Conservation (phyloP, 2,329 filamentous ascomycete species). For the Paecilomyces dactylethromorphus region DNA sequence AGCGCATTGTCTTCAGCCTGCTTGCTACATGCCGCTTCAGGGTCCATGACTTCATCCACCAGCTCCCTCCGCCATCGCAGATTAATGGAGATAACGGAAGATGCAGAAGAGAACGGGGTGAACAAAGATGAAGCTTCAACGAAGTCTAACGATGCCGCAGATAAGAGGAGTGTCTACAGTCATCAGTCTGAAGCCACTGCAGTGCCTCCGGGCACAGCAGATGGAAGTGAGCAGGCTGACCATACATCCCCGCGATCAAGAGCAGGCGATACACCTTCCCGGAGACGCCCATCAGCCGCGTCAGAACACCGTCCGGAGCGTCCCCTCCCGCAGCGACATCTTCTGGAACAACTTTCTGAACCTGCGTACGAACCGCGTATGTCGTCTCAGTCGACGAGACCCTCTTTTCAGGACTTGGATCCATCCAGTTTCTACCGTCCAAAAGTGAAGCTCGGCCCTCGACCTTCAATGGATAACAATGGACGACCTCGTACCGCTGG, state of each 20-base stretch:
- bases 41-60: slow-evolving; percentile 76
- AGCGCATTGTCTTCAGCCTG: slow-evolving; percentile 81
- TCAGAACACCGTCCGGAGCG: slow-evolving; percentile 12
- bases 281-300: slow-evolving; percentile 2
- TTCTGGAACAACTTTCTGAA: slow-evolving; percentile 30
- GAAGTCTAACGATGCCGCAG: slow-evolving; percentile 10
- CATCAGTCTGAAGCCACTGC: slow-evolving; percentile 29
- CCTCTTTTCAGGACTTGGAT: slow-evolving; percentile 39
- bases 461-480: slow-evolving; percentile 62
- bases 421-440: slow-evolving; percentile 33
- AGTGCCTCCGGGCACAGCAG: slow-evolving; percentile 19
- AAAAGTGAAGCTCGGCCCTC: slow-evolving; percentile 83
- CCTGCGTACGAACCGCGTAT: slow-evolving; percentile 28
- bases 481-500: slow-evolving; percentile 56
- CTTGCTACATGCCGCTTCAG: slow-evolving; percentile 79
- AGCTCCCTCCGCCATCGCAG: slow-evolving; percentile 71
- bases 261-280: slow-evolving; percentile 11
- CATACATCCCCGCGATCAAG: slow-evolving; percentile 2
- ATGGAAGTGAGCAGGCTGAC: slow-evolving; percentile 7
- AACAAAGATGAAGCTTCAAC: slow-evolving; percentile 44
- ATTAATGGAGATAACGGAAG: slow-evolving; percentile 89
- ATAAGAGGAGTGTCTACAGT: slow-evolving; percentile 12
- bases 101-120: slow-evolving; percentile 71
- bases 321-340: slow-evolving; percentile 16
- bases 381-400: slow-evolving; percentile 37